Conservation (phyloP, 2,329 filamentous ascomycete species). For the Cladosporium phlei region DNA sequence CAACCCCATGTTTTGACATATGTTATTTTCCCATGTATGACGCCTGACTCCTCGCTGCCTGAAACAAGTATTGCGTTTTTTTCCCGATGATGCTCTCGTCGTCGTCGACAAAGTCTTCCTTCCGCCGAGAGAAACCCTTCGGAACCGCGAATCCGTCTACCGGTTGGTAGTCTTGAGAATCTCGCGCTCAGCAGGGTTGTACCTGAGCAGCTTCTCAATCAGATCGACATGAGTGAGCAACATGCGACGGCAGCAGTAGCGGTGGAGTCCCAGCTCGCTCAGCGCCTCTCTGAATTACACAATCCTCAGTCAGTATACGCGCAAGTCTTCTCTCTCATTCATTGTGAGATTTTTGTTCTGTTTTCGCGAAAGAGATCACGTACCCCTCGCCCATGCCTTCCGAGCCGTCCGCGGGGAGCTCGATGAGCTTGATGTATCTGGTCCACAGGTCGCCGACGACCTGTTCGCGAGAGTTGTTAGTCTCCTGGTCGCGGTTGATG, state of each 20-base stretch:
- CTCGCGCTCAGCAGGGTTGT: constrained; percentile 37
- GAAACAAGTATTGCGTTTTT: too few species aligned
- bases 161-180: constrained; percentile 28
- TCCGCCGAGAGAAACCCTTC: too few species aligned
- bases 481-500: too few species aligned
- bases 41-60: too few species aligned
- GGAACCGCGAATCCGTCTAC: too few species aligned
- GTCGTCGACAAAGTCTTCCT: too few species aligned
- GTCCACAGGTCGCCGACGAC: constrained; percentile 98
- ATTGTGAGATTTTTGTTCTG: background rate
- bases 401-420: constrained; percentile 75
- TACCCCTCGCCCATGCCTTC: constrained; percentile 46
- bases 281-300: constrained; percentile 80
- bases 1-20: too few species aligned
- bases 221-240: constrained; percentile 99
- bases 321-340: too few species aligned
- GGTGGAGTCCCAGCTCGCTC: constrained; percentile 86
- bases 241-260: constrained; percentile 99
- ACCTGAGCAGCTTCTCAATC: constrained; percentile 94
- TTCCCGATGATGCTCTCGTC: too few species aligned
- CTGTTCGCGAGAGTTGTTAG: constrained; percentile 48
- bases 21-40: too few species aligned
- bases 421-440: constrained; percentile 82
- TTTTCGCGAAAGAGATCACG: constrained; percentile 14
- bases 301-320: background rate